Percentiles rank a stretch among this genome's conserved stretches.
Conservation (phyloP, 1,284 basidiomycete species). For the Macrocybe sp. region DNA sequence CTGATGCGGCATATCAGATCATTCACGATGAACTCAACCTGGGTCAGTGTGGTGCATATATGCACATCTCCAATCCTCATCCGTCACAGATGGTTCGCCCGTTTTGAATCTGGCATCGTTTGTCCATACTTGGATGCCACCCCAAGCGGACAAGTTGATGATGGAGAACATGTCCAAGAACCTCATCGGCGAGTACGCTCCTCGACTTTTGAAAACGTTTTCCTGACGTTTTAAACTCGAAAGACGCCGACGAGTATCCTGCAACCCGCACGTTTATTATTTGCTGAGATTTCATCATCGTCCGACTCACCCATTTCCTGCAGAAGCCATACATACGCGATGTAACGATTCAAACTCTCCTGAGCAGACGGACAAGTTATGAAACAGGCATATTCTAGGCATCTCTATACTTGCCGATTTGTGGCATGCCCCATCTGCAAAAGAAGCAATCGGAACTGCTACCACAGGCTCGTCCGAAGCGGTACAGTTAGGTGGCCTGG, state of each 20-base stretch:
- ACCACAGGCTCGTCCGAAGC: constrained; percentile 94
- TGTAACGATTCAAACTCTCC: constrained; percentile 33
- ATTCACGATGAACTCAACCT: constrained; percentile 82
- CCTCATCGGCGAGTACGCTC: constrained; percentile 52
- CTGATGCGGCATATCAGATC: constrained; percentile 69
- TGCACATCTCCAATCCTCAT: no score
- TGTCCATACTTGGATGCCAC: constrained; percentile 67
- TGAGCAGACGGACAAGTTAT: constrained; percentile 6
- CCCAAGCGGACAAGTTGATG: constrained; percentile 60
- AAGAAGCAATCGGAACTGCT: constrained; percentile 83
- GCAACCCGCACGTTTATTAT: constrained; percentile 53
- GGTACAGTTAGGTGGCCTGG: constrained; percentile 89
- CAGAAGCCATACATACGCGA: constrained; percentile 74
- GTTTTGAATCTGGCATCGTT: constrained; percentile 83
- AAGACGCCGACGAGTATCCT: constrained; percentile 78
- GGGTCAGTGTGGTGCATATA: constrained; percentile 29
- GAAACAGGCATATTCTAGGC: constrained; percentile 22
- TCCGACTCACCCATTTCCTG: constrained; percentile 3
- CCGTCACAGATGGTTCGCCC: constrained; percentile 63
- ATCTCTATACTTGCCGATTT: constrained; percentile 86
- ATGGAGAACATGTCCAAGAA: constrained; percentile 87
- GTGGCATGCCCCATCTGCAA: constrained; percentile 81
- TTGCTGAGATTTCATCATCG: neutral
- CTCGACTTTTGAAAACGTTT: neutral
- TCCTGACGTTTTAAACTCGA: neutral